A percentile compares a stretch with the other conserved stretches of the same genome.
Evolutionary conservation across 345 rosid genomes (phyloP).

Genomic region (Linum trigynum): DNA sequence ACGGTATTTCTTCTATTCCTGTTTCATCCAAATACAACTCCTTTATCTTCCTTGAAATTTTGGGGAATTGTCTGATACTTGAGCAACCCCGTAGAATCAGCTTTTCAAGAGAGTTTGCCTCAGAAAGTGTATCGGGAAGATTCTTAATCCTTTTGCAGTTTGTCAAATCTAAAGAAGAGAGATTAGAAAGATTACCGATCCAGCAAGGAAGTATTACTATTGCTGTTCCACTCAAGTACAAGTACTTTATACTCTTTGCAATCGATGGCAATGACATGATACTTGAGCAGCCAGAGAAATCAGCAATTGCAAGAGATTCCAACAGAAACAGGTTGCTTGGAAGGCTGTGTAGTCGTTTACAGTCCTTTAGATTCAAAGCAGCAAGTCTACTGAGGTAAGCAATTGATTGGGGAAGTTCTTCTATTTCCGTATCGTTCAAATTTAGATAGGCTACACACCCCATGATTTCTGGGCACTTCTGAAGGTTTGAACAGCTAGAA

Average conservation of each 20-base stretch:
- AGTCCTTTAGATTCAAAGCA: no score
- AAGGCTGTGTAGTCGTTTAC: no score
- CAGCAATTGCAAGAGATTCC: background rate
- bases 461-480: no score
- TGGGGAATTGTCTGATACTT: background rate
- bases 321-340: no score
- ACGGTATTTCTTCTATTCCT: background rate
- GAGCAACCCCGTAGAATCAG: background rate
- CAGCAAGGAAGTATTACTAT: conserved; percentile 3
- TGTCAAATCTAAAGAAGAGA: background rate
- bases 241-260: background rate
- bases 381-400: no score
- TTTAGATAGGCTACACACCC: no score
- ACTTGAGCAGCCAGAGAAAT: background rate
- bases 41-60: background rate
- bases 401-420: no score
- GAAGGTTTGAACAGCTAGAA: no score
- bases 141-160: background rate
- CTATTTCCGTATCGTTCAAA: no score
- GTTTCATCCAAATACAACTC: background rate
- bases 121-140: background rate
- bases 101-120: background rate
- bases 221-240: background rate
- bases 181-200: background rate
- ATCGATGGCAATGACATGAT: conserved; percentile 6